Evolutionary conservation across 805 yeast species (phyloP), one percentile per base, ranked within the genome.

Genomic region (Cyberlindnera saturnus): DNA sequence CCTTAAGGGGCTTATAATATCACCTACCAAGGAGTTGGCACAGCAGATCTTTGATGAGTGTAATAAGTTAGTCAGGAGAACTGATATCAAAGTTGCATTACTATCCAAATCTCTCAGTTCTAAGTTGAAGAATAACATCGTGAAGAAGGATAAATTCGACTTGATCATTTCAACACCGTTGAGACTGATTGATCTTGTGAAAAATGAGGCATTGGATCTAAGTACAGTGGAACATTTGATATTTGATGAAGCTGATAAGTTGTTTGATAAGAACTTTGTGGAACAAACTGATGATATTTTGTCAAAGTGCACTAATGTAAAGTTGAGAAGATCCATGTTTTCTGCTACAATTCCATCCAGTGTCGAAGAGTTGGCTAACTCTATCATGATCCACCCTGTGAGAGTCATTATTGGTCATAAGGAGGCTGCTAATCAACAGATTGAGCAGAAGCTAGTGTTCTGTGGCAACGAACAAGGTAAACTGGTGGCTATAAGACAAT

Each of bases 401-500:
- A 77, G 98, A 60, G 78, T 93, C 34, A 84, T 93, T 46, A 82
- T 91, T 53, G 97, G 97, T 10, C 90, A 82, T 56, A 90, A 90
- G 59, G 96, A 91, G 63, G 95, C 96, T 15, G 99, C 99, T 1
- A 83, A 88, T 47, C 64, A 74, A 8, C 77, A 79, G 39, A 89
- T 91, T 52, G 89, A 86, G 36, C 99, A 91, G 66, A 77, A 78
- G 56, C 66, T 93, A 34, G 75, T 85, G 1, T 91, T 77, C 60
- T 85, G 96, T 47, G 99, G 99, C 38, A 84, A 79, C 52, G 99
- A 93, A 65, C 88, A 86, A 55, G 99, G 99, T n/a, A 93, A 93
- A 63, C 68, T 93, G 19, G 70, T 93, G 28, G 98, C 96, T 0
- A 80, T 93, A 30, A 77, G 98, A 55, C 96, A 90, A 60, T 74